phyloP scores from a whole-genome alignment of 768 basidiomycete species.

The Mycena venus region DNA sequence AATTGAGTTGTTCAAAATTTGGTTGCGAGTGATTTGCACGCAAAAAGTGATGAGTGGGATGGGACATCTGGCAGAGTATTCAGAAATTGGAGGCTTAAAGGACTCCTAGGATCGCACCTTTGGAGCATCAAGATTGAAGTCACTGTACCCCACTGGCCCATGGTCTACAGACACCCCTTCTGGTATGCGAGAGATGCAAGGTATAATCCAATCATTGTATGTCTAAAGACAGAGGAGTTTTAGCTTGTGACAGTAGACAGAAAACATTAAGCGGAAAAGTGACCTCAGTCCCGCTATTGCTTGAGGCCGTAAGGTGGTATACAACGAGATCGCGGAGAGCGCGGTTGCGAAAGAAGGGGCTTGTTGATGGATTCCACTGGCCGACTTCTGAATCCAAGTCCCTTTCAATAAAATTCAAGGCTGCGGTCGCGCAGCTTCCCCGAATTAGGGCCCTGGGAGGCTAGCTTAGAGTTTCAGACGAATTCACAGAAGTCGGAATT shows the following conservation, averaged over 20 bases:
- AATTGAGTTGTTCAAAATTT: not conserved
- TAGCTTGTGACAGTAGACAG: too few relatives aligned
- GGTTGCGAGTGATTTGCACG: not conserved
- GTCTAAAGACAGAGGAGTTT: too few relatives aligned
- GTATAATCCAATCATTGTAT: not conserved
- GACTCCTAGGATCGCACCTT: not conserved
- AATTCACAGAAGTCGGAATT: not conserved
- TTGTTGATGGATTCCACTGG: not conserved
- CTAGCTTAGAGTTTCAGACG: not conserved
- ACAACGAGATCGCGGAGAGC: not conserved
- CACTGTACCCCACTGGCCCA: slow-evolving; percentile 10
- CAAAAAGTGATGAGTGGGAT: slow-evolving; percentile 5
- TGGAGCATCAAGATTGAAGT: slow-evolving; percentile 12
- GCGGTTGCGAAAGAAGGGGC: slow-evolving; percentile 2
- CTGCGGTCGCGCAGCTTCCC: slow-evolving; percentile 14
- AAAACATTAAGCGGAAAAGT: not conserved
- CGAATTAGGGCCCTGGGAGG: not conserved
- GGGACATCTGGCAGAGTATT: not conserved
- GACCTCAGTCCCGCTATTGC: not conserved
- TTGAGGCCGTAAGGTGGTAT: not conserved
- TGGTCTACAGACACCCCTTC: not conserved
- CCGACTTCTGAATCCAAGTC: not conserved
- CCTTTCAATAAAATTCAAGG: slow-evolving; percentile 8
- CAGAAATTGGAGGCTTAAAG: not conserved
- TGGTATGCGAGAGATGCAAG: not conserved